phyloP scores from a whole-genome alignment of 1,284 basidiomycete genomes.

The Bondarzewia mesenterica region DNA sequence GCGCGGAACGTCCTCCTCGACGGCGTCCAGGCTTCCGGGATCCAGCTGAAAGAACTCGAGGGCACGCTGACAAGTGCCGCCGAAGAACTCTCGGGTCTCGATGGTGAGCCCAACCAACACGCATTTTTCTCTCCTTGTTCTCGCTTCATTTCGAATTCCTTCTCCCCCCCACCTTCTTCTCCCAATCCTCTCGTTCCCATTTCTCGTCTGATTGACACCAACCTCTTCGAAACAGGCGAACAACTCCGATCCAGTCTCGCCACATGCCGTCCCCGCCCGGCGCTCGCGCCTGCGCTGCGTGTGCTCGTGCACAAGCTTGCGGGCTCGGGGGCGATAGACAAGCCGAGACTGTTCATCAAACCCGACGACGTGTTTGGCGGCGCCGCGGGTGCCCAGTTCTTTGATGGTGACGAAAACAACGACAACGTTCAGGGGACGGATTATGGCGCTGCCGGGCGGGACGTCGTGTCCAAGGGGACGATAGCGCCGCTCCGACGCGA shows the following conservation, averaged over 20 bases:
- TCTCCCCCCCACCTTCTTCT: neutral
- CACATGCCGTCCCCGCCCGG: slow-evolving; percentile 41
- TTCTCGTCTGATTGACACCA: no score
- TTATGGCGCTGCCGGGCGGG: slow-evolving; percentile 28
- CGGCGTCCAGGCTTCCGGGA: slow-evolving; percentile 50
- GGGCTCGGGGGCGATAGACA: slow-evolving; percentile 43
- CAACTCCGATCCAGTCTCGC: slow-evolving; percentile 43
- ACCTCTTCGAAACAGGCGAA: slow-evolving; percentile 29
- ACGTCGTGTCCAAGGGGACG: slow-evolving; percentile 52
- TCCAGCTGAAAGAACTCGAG: slow-evolving; percentile 47
- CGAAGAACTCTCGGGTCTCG: slow-evolving; percentile 18
- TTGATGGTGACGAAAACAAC: slow-evolving; percentile 30
- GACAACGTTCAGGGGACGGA: slow-evolving; percentile 14
- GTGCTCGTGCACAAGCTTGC: slow-evolving; percentile 39
- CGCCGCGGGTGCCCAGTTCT: slow-evolving; percentile 29
- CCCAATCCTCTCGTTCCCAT: neutral
- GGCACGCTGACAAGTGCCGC: slow-evolving; percentile 32
- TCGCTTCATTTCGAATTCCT: no score
- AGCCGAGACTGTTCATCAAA: slow-evolving; percentile 61
- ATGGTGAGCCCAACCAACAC: slow-evolving; percentile 21
- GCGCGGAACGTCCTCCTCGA: slow-evolving; percentile 57
- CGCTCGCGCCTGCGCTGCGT: slow-evolving; percentile 33
- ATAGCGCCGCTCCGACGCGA: slow-evolving; percentile 29
- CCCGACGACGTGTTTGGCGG: slow-evolving; percentile 58
- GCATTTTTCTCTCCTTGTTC: no score